These are phyloP conservation scores for Phyllosticta ampelicida DNA, from an alignment of 2,329 filamentous ascomycete species.

Conservation along the genomic window DNA sequence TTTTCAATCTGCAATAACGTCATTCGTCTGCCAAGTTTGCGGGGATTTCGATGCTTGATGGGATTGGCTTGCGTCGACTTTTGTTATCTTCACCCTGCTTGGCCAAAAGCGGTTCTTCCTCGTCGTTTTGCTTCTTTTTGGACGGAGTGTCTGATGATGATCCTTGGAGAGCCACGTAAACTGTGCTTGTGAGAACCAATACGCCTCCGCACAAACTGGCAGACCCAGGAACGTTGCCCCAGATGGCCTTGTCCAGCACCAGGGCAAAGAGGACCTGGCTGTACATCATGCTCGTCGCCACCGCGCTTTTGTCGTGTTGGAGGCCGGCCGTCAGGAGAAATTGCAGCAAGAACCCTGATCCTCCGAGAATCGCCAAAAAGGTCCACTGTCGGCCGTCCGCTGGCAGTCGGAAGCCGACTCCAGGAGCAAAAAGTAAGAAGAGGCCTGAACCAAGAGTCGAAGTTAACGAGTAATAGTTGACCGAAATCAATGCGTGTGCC, in stretches of 20 bases:
- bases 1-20: not conserved
- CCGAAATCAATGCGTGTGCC: constrained; percentile 66
- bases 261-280: constrained; percentile 56
- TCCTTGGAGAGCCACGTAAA: constrained; percentile 15
- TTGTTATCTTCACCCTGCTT: not conserved
- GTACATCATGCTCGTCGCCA: constrained; percentile 54
- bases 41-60: not conserved
- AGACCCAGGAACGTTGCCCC: constrained; percentile 21
- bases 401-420: constrained; percentile 45
- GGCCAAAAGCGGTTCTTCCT: not conserved
- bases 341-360: constrained; percentile 69
- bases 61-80: not conserved
- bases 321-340: constrained; percentile 67
- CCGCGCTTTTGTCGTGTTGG: constrained; percentile 51
- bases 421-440: constrained; percentile 45
- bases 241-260: constrained; percentile 50
- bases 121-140: not conserved
- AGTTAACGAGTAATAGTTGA: constrained; percentile 67
- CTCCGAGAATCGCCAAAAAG: constrained; percentile 55
- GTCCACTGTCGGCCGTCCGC: constrained; percentile 47
- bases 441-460: constrained; percentile 54
- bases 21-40: not conserved
- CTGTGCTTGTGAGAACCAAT: constrained; percentile 19
- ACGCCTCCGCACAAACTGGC: constrained; percentile 18
- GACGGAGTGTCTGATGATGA: not conserved